These are phyloP conservation scores for Onygenales sp. DNA, from an alignment of 2,329 filamentous ascomycete species.

Conservation along the genomic window DNA sequence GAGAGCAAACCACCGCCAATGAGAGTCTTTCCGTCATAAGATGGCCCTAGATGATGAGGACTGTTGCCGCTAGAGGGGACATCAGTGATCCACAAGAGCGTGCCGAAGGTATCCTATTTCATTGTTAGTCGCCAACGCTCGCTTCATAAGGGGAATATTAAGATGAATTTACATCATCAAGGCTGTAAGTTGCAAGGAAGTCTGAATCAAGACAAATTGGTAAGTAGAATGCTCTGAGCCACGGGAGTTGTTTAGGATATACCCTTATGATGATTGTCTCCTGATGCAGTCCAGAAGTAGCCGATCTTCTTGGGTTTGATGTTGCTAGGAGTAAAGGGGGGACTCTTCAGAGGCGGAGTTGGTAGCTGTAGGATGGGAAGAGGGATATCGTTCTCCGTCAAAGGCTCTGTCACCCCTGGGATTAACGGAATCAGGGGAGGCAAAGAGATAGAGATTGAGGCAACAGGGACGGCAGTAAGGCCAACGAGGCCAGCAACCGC, in stretches of 20 bases:
- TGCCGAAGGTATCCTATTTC: constrained; percentile 49
- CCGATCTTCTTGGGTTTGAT: constrained; percentile 58
- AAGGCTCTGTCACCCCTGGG: constrained; percentile 49
- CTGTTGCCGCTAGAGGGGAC: constrained; percentile 51
- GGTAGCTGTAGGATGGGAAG: constrained; percentile 51
- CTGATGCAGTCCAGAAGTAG: constrained; percentile 55
- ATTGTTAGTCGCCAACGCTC: constrained; percentile 3
- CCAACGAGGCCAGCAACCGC: background rate
- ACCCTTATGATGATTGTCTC: constrained; percentile 49
- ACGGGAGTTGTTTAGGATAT: background rate
- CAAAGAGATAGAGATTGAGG: constrained; percentile 25
- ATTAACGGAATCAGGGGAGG: constrained; percentile 51
- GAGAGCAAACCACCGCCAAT: constrained; percentile 51
- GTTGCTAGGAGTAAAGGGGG: constrained; percentile 43
- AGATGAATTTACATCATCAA: constrained; percentile 43
- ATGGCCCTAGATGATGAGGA: constrained; percentile 49
- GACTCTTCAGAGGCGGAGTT: constrained; percentile 48
- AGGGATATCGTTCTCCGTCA: constrained; percentile 43
- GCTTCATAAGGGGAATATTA: background rate
- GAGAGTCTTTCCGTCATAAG: constrained; percentile 48
- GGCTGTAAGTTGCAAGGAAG: constrained; percentile 49
- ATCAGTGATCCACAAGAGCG: constrained; percentile 49
- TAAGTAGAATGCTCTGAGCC: background rate
- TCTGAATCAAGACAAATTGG: constrained; percentile 21
- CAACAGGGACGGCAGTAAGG: background rate